Conservation (phyloP, 2,329 filamentous ascomycete species). For the Trichophyton simii region DNA sequence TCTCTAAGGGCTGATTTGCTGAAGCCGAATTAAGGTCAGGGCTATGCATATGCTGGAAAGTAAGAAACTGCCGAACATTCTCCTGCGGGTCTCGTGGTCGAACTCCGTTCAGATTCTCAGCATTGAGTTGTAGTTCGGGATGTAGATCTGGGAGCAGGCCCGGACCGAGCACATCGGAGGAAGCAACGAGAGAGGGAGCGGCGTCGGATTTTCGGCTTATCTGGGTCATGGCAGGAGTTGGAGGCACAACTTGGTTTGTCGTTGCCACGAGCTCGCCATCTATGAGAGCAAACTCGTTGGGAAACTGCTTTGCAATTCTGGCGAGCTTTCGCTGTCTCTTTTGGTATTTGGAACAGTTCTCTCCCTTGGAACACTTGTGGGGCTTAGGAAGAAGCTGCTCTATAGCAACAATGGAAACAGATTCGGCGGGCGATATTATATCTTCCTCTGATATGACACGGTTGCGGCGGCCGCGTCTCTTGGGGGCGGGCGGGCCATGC, state of each 20-base stretch:
- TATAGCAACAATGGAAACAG: constrained; percentile 81
- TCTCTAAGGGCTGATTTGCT: constrained; percentile 40
- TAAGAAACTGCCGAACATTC: constrained; percentile 82
- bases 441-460: constrained; percentile 27
- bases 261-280: constrained; percentile 50
- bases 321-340: constrained; percentile 68
- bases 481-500: constrained; percentile 9
- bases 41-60: constrained; percentile 54
- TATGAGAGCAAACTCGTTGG: constrained; percentile 47
- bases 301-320: constrained; percentile 62
- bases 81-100: constrained; percentile 72
- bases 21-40: constrained; percentile 54
- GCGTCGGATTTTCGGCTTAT: constrained; percentile 54
- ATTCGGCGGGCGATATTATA: constrained; percentile 69
- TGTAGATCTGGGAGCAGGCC: constrained; percentile 49
- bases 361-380: constrained; percentile 74
- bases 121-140: constrained; percentile 56
- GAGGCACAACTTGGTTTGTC: constrained; percentile 47
- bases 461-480: constrained; percentile 17
- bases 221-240: constrained; percentile 43
- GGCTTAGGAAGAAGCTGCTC: constrained; percentile 83
- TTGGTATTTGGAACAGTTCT: constrained; percentile 69
- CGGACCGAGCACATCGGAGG: constrained; percentile 77
- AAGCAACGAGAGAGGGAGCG: constrained; percentile 73
- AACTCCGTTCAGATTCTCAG: constrained; percentile 57